Base-by-base conservation (phyloP, 805 yeast species). In the Wickerhamiella sergipiensis region DNA sequence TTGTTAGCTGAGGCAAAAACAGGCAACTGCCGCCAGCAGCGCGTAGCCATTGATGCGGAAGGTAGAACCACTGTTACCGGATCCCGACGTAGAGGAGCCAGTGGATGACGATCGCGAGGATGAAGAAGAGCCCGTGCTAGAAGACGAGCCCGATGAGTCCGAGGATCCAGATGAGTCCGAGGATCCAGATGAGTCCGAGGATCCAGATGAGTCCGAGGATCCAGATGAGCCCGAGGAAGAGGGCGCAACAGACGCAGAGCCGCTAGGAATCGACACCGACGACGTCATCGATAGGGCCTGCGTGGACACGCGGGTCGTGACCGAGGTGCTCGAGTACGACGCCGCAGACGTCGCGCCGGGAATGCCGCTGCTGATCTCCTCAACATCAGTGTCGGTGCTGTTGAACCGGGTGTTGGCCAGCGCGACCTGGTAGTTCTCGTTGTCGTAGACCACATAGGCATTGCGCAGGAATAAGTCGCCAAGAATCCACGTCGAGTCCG, bases 371-470 rank as follows among this genome's bases (percentile, higher is more conserved):
- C 56, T 48, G 46, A 61, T 62, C 26, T 54, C 61, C 43, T 62
- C 67, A 49, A 63, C 53, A 21, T 52, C 47, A 45, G 66, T 24
- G 18, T 54, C 58, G 26, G 61, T 50, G 15, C 50, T 54, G 55
- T 63, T 57, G 53, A 49, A 60, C 23, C 50, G 55, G 44, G 76
- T 71, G 52, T 71, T 74, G 18, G 82, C 87, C 50, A 84, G 55
- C 0, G 82, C 77, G 26, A 83, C 68, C 60, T 76, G 71, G 47
- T 62, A 64, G 58, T 73, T 74, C 19, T 80, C 85, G 47, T 81
- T 67, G 63, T 85, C 85, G 64, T 75, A 81, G n/a, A 81, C 86
- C 22, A 77, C 74, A 60, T 83, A 85, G 4, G 81, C 82, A 39
- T 76, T 72, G 50, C 85, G 71, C 55, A 84, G 65, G 61, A 83